phyloP scores from a whole-genome alignment of 257 asterid species.

The Solanum chiquidenum region DNA sequence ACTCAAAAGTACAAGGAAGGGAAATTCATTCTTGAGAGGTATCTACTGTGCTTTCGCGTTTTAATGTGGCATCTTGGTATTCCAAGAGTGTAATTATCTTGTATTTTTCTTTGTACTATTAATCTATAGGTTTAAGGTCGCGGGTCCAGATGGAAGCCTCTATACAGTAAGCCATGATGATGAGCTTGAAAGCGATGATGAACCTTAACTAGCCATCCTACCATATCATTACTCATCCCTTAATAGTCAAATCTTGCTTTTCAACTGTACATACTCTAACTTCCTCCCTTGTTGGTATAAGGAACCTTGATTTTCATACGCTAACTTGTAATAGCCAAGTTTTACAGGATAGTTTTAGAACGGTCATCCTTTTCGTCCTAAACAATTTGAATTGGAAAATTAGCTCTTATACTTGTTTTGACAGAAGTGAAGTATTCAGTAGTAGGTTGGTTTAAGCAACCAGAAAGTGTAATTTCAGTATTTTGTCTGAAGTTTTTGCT shows the following conservation, averaged over 20 bases:
- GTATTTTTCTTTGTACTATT: background rate
- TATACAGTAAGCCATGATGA: constrained; percentile 30
- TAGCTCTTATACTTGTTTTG: background rate
- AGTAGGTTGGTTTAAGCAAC: background rate
- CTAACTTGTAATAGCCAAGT: background rate
- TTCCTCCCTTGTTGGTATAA: background rate
- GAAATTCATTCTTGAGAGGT: constrained; percentile 80
- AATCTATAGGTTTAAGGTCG: constrained; percentile 42
- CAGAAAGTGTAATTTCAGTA: background rate
- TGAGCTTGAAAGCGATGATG: constrained; percentile 39
- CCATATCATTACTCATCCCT: background rate
- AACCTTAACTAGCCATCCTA: constrained; percentile 7
- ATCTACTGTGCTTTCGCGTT: background rate
- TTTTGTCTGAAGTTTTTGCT: background rate
- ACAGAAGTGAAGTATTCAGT: background rate
- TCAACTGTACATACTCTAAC: background rate
- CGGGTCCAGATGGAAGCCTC: constrained; percentile 68
- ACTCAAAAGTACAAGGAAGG: constrained; percentile 75
- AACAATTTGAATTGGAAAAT: background rate
- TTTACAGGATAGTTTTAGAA: constrained; percentile 6
- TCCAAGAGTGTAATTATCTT: background rate
- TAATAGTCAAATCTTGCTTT: constrained; percentile 11
- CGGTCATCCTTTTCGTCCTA: background rate
- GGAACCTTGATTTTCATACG: background rate
- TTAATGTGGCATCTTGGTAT: background rate